These are phyloP conservation scores for Metschnikowia shivogae DNA, from an alignment of 805 yeast genomes.

Conservation along the genomic window DNA sequence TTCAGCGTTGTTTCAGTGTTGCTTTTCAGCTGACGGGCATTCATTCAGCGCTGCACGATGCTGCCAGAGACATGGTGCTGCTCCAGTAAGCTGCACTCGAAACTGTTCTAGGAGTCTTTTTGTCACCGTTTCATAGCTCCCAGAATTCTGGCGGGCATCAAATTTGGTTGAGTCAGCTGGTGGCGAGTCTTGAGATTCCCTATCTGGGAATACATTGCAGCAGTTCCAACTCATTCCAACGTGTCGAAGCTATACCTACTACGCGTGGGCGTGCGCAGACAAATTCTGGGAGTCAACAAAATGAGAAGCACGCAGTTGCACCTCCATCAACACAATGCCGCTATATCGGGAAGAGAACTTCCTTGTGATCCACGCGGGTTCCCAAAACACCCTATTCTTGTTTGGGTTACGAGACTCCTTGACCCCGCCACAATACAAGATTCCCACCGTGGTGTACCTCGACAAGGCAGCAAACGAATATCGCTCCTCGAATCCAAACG, in stretches of 20 bases:
- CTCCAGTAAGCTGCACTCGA: too few relatives aligned
- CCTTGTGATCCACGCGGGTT: constrained; percentile 73
- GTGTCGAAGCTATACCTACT: neutral
- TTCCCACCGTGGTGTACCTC: constrained; percentile 74
- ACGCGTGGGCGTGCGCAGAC: constrained; percentile 4
- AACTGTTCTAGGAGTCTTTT: too few relatives aligned
- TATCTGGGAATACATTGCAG: too few relatives aligned
- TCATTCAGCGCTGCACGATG: too few relatives aligned
- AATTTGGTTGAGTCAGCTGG: too few relatives aligned
- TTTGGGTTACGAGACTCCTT: constrained; percentile 76
- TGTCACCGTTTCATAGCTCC: too few relatives aligned
- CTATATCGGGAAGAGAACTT: constrained; percentile 43
- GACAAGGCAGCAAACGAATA: constrained; percentile 35
- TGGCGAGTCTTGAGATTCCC: too few relatives aligned
- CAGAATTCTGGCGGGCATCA: too few relatives aligned
- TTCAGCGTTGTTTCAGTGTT: too few relatives aligned
- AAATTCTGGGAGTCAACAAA: constrained; percentile 1
- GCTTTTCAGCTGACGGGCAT: too few relatives aligned
- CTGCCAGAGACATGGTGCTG: too few relatives aligned
- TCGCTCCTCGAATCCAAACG: constrained; percentile 26
- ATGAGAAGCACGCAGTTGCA: neutral
- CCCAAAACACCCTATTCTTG: constrained; percentile 66
- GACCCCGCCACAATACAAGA: constrained; percentile 66
- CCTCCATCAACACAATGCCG: constrained; percentile 28
- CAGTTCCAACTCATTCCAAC: too few relatives aligned